A percentile compares a stretch with the other conserved stretches of the same genome.
Evolutionary conservation across 2,329 filamentous ascomycete genomes (phyloP).

Genomic region (Blastomyces silverae): DNA sequence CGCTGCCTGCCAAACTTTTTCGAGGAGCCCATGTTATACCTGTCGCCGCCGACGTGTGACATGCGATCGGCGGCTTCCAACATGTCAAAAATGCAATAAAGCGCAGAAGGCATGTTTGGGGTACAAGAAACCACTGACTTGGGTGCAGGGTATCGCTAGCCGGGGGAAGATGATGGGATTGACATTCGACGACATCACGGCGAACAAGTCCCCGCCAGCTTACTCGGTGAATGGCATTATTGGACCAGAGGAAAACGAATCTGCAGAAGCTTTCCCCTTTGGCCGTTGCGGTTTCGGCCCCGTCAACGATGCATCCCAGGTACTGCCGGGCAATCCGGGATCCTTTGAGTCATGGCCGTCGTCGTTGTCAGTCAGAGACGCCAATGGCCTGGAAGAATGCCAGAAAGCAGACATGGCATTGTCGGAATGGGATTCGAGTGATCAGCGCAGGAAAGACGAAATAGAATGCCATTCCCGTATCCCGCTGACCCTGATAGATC

Average conservation of each 20-base stretch:
- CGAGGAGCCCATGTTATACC: conserved; percentile 33
- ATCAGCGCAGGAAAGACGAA: background rate
- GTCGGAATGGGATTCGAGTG: background rate
- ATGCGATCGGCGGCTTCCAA: conserved; percentile 40
- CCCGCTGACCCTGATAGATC: conserved; percentile 31
- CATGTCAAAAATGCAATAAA: conserved; percentile 40
- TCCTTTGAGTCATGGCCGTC: background rate
- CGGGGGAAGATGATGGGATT: conserved; percentile 49
- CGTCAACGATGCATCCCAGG: background rate
- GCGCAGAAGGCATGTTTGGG: conserved; percentile 41
- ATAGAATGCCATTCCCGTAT: too few relatives aligned
- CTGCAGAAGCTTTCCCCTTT: conserved; percentile 10
- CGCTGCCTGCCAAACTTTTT: background rate
- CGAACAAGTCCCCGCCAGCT: background rate
- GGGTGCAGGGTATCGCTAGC: conserved; percentile 41
- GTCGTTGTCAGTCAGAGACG: background rate
- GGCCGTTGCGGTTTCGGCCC: background rate
- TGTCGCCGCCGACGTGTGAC: conserved; percentile 41
- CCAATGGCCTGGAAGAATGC: background rate
- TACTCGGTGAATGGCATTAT: background rate
- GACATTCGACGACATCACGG: conserved; percentile 41
- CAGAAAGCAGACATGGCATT: background rate
- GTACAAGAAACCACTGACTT: conserved; percentile 39
- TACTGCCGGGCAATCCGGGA: background rate
- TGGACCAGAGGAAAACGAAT: conserved; percentile 8